Evolutionary conservation across 2,329 filamentous ascomycete species (phyloP).

Genomic region (Albifimbria verrucaria): DNA sequence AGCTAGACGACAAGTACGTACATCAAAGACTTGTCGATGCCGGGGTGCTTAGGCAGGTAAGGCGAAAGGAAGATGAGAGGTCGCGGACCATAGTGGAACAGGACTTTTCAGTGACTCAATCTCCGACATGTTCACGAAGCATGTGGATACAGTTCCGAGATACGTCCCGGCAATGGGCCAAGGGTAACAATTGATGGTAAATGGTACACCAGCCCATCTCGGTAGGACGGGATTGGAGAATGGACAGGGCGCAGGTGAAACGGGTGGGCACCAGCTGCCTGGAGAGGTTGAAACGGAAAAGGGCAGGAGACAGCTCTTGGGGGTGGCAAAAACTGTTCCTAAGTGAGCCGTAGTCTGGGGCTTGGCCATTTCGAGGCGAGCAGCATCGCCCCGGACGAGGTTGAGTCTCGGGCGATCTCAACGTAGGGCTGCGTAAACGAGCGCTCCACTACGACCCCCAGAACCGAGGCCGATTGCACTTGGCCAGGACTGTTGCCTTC

Average conservation of each 20-base stretch:
- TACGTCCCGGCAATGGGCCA: neutral
- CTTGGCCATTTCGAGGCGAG: neutral
- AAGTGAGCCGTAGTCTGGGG: neutral
- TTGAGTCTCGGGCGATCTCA: neutral
- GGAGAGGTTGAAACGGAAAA: neutral
- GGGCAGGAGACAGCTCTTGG: neutral
- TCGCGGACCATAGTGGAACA: neutral
- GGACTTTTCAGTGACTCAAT: neutral
- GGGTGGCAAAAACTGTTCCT: neutral
- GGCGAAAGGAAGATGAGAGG: neutral
- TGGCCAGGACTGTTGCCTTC: neutral
- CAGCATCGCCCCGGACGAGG: neutral
- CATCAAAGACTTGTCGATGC: neutral
- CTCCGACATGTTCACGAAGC: neutral
- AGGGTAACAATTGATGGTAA: too few species aligned
- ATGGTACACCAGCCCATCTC: neutral
- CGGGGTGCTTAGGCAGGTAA: neutral
- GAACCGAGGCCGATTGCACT: too few species aligned
- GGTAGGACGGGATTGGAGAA: neutral
- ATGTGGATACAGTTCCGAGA: neutral
- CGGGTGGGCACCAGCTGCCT: neutral
- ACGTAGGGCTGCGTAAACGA: neutral
- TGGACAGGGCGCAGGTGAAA: neutral
- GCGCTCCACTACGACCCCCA: too few species aligned
- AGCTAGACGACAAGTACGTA: too few species aligned